Base-by-base conservation (phyloP, 2,329 filamentous ascomycete genomes). In the Cercospora sp. region DNA sequence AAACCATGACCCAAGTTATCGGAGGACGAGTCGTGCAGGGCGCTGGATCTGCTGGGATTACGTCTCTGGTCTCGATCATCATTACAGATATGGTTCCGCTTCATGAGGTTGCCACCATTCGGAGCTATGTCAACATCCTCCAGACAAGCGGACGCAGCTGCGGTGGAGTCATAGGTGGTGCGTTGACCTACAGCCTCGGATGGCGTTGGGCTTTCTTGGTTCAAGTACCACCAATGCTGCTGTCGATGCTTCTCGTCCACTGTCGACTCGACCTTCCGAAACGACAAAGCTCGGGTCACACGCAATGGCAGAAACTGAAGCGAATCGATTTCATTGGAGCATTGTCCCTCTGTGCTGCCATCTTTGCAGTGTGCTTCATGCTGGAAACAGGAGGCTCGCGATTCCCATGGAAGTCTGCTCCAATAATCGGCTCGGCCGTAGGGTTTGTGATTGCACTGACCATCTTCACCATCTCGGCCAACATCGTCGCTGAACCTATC, bases 171-270 rank as follows among this genome's bases (percentile, higher is more conserved):
- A 65, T 89, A 0, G 89, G 89, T 1, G 89, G 89, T 2, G 86
- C 82, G 73, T 76, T 90, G 1, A 85, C 87, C 1, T 87, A 90
- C 70, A 83, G 84, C 0, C 82, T 90, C 12, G 89, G 89, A 16
- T 91, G 89, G 89, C 80, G 89, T 77, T 89, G 87, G 83, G 86
- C 86, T 0, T 90, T 90, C 72, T 73, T 86, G 0, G 82, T 83
- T 5, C 87, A 90, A 76, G 80, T 83, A 0, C 87, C 87, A 0
- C 78, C 87, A n/a, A 83, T 86, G 16, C 65, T 83, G 0, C 23
- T 86, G 2, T 86, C 87, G 10, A 82, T 85, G 8, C 13, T 82
- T 0, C 79, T 87, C 3, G 82, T 86, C 1, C 74, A 79, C 18
- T 74, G 69, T 67, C 67, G 69, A 55, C 70, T 77, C 3, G 65